Evolutionary conservation across 768 basidiomycete species (phyloP).

Genomic region (Boletus insuetus): DNA sequence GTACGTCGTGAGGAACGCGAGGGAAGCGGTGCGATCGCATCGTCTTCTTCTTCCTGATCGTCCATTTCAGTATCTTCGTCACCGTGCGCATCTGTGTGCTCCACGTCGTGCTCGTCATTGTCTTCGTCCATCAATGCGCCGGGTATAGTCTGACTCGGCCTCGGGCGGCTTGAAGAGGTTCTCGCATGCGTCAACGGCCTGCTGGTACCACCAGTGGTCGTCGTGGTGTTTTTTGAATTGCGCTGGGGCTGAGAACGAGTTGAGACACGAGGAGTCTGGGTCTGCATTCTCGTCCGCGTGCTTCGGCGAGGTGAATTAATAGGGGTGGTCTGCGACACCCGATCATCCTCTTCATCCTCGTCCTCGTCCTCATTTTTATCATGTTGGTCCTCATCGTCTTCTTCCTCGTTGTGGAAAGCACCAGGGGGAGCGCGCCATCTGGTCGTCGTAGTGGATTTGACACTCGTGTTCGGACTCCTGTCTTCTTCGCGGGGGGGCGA

Average conservation of each 20-base stretch:
- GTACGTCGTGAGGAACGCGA: conserved; percentile 21
- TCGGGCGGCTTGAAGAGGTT: conserved; percentile 5
- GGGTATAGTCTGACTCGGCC: conserved; percentile 37
- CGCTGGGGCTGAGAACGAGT: conserved; percentile 10
- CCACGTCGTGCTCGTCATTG: conserved; percentile 23
- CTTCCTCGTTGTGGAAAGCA: conserved; percentile 44
- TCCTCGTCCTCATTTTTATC: conserved; percentile 18
- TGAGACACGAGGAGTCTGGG: conserved; percentile 15
- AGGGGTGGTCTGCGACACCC: conserved; percentile 3
- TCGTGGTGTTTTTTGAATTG: conserved; percentile 1
- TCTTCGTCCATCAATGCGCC: conserved; percentile 44
- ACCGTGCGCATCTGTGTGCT: conserved; percentile 22
- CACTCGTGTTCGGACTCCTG: conserved; percentile 11
- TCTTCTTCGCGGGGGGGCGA: conserved; percentile 11
- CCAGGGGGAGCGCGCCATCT: conserved; percentile 41
- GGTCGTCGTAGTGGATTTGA: conserved; percentile 9
- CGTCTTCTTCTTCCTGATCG: conserved; percentile 36
- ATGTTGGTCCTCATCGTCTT: conserved; percentile 21
- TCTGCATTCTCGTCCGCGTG: conserved; percentile 8
- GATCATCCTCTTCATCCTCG: conserved; percentile 10
- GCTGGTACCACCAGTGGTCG: background rate
- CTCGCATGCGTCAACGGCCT: background rate
- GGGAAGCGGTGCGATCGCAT: conserved; percentile 35
- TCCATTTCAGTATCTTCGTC: conserved; percentile 18
- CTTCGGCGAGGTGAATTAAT: conserved; percentile 12